Base-by-base conservation (phyloP, 1,284 basidiomycete species). In the Cryptococcus floricola region DNA sequence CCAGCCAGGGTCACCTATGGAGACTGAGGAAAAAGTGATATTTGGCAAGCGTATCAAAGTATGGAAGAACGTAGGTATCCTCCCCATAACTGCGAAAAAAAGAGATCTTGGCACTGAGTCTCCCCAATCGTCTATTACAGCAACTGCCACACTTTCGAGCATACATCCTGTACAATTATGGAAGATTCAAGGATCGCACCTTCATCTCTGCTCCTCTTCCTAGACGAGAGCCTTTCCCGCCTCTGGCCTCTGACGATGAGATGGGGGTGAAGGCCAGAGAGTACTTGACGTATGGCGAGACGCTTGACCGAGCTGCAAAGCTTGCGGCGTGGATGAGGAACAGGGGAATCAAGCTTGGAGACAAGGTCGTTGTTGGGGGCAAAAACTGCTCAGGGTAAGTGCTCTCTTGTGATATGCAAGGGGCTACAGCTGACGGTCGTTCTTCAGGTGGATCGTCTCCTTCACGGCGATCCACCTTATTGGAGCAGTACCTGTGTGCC, bases 391-490 rank as follows among this genome's bases (percentile, higher is more conserved):
- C 69, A 9, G 69, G 59, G 69, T 69, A 44, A 45, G 67, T 57
- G 14, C 23, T 28, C 2, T 12, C n/a, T 38, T 2, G 27, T 18
- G 18, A 37, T 8, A 2, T 9, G 31, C 31, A 34, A 42, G 9
- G 10, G 9, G 37, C 14, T 10, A 39, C 5, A 27, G 28, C 52
- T 47, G 13, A 50, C 19, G 42, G 14, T 49, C 42, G 47, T 37
- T 34, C n/a, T 10, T 19, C 31, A 69, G 68, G 18, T 75, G 72
- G 70, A 56, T 74, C 23, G 60, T 68, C 2, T 25, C 63, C 2
- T 75, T 68, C 46, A 50, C 69, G 4, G 73, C 72, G 2, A 53
- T 52, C 2, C 68, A 74, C 39, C 58, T 75, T 27, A 63, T 75
- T 44, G 73, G 71, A 14, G 73, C 66, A 0, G 62, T 74, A 4